Evolutionary conservation across 495 filamentous ascomycete species (phyloP).

Genomic region (Penicillium alfredii): DNA sequence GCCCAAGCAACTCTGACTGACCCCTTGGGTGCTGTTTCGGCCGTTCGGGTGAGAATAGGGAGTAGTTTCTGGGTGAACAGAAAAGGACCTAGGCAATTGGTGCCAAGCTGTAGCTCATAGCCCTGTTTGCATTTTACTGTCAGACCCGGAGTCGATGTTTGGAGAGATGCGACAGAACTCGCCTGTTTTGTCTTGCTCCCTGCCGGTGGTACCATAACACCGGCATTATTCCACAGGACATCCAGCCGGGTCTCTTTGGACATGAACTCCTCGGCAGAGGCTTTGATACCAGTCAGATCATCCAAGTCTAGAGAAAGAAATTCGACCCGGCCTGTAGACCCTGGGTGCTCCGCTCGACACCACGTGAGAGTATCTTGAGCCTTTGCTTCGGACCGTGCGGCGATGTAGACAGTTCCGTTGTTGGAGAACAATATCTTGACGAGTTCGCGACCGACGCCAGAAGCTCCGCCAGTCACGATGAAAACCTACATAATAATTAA

Average conservation of each 20-base stretch:
- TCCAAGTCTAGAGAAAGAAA: slow-evolving; percentile 39
- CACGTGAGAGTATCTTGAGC: slow-evolving; percentile 28
- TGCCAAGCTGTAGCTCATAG: slow-evolving; percentile 42
- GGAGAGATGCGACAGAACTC: neutral
- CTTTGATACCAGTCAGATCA: slow-evolving; percentile 42
- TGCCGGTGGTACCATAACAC: slow-evolving; percentile 35
- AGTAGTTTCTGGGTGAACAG: slow-evolving; percentile 42
- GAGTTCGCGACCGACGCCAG: slow-evolving; percentile 38
- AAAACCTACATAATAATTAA: slow-evolving; percentile 26
- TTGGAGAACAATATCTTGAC: slow-evolving; percentile 34
- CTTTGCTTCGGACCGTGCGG: slow-evolving; percentile 26
- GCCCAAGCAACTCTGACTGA: slow-evolving; percentile 39
- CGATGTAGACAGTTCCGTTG: slow-evolving; percentile 36
- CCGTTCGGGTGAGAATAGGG: slow-evolving; percentile 38
- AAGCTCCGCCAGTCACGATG: slow-evolving; percentile 38
- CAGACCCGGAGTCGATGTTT: neutral
- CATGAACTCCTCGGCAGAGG: slow-evolving; percentile 35
- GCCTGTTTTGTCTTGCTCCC: slow-evolving; percentile 27
- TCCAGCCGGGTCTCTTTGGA: slow-evolving; percentile 36
- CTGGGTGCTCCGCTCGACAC: slow-evolving; percentile 13
- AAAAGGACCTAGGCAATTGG: slow-evolving; percentile 45
- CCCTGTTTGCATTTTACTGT: slow-evolving; percentile 9
- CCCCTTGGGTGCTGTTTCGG: slow-evolving; percentile 11
- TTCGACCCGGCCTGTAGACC: slow-evolving; percentile 27
- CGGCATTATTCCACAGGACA: slow-evolving; percentile 48